A percentile compares a stretch with the other conserved stretches of the same genome.
phyloP scores from a whole-genome alignment of 495 filamentous ascomycete species.

The Xylaria telfairii region DNA sequence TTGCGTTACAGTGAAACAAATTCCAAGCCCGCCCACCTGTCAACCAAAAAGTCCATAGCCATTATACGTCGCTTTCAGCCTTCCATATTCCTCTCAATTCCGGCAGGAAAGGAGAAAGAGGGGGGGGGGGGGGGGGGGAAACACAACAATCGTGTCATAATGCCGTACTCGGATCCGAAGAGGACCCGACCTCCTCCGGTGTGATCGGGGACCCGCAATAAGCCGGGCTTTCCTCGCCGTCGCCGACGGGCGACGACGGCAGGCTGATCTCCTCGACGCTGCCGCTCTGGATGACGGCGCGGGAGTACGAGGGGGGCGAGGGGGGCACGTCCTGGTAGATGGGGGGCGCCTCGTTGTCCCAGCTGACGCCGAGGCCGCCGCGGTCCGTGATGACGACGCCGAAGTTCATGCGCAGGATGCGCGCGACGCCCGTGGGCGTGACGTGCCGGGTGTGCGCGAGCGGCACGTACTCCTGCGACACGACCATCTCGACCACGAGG shows the following conservation, averaged over 20 bases:
- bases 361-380: conserved; percentile 87
- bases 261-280: conserved; percentile 34
- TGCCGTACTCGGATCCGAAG: background rate
- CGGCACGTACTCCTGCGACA: conserved; percentile 86
- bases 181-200: background rate
- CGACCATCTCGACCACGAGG: conserved; percentile 91
- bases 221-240: background rate
- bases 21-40: too few relatives aligned
- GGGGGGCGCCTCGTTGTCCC: conserved; percentile 96
- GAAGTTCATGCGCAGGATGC: conserved; percentile 95
- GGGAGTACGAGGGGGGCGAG: conserved; percentile 77
- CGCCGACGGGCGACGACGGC: conserved; percentile 4
- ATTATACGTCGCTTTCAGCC: background rate
- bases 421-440: conserved; percentile 87
- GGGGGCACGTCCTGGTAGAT: conserved; percentile 93
- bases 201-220: background rate
- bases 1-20: conserved; percentile 7
- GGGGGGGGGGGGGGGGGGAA: too few relatives aligned
- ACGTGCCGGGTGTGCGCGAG: conserved; percentile 70
- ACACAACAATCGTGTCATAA: background rate
- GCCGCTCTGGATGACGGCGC: conserved; percentile 34
- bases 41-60: background rate
- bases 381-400: conserved; percentile 79
- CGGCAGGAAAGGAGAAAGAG: background rate
- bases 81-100: background rate